A percentile compares a stretch with the other conserved stretches of the same genome.
These are phyloP conservation scores for Gymnopilus dilepis DNA, from an alignment of 768 basidiomycete species.

Conservation along the genomic window DNA sequence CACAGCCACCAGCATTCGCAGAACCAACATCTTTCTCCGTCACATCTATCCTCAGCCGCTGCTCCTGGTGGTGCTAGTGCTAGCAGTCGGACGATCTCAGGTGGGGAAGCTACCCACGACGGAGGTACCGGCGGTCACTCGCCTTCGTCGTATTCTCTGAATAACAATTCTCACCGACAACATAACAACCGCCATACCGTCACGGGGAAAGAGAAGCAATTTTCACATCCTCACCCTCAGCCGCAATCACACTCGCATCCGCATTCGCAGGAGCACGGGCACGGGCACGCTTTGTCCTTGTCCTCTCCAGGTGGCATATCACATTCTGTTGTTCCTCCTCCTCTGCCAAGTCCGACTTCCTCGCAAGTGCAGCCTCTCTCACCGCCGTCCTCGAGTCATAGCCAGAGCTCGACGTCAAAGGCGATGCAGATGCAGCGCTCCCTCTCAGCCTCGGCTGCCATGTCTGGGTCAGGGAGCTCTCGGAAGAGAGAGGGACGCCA, in stretches of 20 bases:
- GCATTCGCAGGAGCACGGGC: not conserved
- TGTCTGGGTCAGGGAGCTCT: not conserved
- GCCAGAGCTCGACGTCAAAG: not conserved
- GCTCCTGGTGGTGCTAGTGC: not conserved
- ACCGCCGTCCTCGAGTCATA: too few species aligned
- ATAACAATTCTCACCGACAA: not conserved
- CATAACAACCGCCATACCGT: not conserved
- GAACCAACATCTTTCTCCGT: not conserved
- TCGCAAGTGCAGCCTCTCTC: not conserved
- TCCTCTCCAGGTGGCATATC: not conserved
- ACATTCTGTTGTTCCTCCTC: not conserved
- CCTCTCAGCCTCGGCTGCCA: conserved; percentile 20
- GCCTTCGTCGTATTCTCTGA: not conserved
- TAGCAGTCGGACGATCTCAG: too few species aligned
- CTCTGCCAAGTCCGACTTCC: not conserved
- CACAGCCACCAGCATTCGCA: not conserved
- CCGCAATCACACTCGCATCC: not conserved
- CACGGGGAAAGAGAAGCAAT: too few species aligned
- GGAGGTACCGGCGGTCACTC: not conserved
- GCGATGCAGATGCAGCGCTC: conserved; percentile 23
- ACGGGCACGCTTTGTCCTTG: not conserved
- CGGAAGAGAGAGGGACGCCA: not conserved
- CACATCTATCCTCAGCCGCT: not conserved
- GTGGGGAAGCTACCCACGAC: not conserved
- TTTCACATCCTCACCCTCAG: not conserved